phyloP scores from a whole-genome alignment of 352 stramenopile genomes.

The Pythium aquatile region DNA sequence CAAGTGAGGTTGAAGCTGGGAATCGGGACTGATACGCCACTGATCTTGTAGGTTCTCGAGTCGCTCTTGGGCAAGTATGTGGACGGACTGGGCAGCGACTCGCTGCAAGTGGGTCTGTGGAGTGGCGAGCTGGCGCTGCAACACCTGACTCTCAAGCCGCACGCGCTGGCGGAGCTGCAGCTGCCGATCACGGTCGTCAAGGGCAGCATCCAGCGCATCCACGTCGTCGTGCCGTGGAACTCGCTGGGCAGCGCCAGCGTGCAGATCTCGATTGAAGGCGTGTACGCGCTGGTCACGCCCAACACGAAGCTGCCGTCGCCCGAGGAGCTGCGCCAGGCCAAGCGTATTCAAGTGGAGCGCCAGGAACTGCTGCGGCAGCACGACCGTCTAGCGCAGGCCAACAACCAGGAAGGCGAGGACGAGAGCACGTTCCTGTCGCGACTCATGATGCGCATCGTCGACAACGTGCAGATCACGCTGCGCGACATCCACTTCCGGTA shows the following conservation, averaged over 20 bases:
- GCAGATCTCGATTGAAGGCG: conserved; percentile 66
- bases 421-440: conserved; percentile 81
- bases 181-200: conserved; percentile 63
- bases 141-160: conserved; percentile 72
- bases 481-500: conserved; percentile 72
- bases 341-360: conserved; percentile 61
- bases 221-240: conserved; percentile 87
- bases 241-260: conserved; percentile 77
- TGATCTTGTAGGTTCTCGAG: conserved; percentile 58
- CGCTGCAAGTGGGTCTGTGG: conserved; percentile 81
- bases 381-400: conserved; percentile 47
- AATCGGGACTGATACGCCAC: background rate
- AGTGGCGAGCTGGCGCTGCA: conserved; percentile 77
- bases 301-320: conserved; percentile 49
- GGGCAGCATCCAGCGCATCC: conserved; percentile 57
- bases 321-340: conserved; percentile 55
- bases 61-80: conserved; percentile 83
- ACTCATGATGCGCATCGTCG: conserved; percentile 70
- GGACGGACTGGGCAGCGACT: conserved; percentile 71
- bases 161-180: conserved; percentile 73
- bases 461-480: conserved; percentile 81
- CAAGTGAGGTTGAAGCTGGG: conserved; percentile 3
- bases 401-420: conserved; percentile 46
- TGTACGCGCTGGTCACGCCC: conserved; percentile 66
- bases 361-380: conserved; percentile 73